These are phyloP conservation scores for Choricystis sp. DNA, from an alignment of 139 green algal genomes.

Conservation along the genomic window DNA sequence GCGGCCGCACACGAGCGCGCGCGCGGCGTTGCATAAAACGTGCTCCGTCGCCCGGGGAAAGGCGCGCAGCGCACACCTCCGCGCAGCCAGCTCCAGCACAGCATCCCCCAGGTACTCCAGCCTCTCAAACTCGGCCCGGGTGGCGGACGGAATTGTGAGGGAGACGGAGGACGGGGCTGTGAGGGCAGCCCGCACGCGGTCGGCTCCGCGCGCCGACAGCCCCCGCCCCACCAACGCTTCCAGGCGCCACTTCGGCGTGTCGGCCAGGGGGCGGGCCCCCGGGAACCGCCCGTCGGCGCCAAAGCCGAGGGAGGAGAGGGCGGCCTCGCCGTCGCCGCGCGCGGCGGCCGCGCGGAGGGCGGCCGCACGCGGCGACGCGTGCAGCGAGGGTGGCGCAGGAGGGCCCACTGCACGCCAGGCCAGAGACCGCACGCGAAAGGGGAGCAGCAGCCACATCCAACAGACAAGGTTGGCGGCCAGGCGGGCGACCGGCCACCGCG, in stretches of 20 bases:
- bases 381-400: not conserved
- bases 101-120: conserved; percentile 30
- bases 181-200: not conserved
- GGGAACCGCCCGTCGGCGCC: not conserved
- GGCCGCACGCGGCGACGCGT: not conserved
- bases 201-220: not conserved
- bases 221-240: not conserved
- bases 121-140: conserved; percentile 9
- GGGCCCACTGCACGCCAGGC: not conserved
- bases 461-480: no score
- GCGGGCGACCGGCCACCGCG: not conserved
- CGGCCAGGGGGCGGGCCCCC: not conserved
- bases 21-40: conserved; percentile 5
- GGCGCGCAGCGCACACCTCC: conserved; percentile 9
- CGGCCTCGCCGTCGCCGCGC: not conserved
- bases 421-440: not conserved
- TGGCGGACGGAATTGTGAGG: not conserved
- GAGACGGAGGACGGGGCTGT: not conserved
- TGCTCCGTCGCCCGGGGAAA: conserved; percentile 13
- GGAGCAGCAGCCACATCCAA: no score
- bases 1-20: conserved; percentile 9
- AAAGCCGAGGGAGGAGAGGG: not conserved
- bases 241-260: not conserved
- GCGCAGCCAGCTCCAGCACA: conserved; percentile 13
- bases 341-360: not conserved